Evolutionary conservation across 495 filamentous ascomycete species (phyloP).

Genomic region (Thozetella sp.): DNA sequence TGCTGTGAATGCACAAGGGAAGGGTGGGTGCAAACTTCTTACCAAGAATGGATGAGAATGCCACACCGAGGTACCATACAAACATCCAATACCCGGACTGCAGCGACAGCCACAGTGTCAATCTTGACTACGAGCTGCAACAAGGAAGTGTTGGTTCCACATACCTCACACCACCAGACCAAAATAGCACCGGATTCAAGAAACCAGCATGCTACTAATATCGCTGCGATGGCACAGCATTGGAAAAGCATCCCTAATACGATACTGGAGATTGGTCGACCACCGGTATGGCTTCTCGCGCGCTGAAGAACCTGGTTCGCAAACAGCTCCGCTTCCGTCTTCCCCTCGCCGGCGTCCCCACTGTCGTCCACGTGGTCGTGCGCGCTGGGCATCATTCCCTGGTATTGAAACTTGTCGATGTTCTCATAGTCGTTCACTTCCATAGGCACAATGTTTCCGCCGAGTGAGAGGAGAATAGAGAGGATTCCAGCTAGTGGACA

Average conservation of each 20-base stretch:
- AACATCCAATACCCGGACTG: neutral
- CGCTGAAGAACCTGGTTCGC: neutral
- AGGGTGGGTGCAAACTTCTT: neutral
- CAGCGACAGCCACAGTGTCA: no score
- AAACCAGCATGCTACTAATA: neutral
- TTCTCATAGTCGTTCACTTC: constrained; percentile 5
- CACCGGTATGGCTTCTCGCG: neutral
- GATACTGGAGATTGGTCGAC: neutral
- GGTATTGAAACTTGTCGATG: constrained; percentile 1
- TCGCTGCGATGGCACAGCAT: neutral
- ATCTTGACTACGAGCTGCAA: neutral
- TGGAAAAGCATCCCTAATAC: neutral
- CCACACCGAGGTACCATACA: neutral
- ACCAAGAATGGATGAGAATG: neutral
- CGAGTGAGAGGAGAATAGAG: neutral
- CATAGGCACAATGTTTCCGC: constrained; percentile 1
- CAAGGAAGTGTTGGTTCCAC: no score
- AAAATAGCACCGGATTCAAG: neutral
- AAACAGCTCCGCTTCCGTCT: neutral
- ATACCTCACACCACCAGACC: constrained; percentile 1
- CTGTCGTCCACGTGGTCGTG: neutral
- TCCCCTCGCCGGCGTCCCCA: neutral
- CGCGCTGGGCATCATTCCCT: neutral
- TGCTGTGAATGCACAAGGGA: no score
- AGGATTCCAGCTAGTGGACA: constrained; percentile 1